Percentiles rank a stretch among this genome's conserved stretches.
These are phyloP conservation scores for Diaporthe vaccinii DNA, from an alignment of 2,329 filamentous ascomycete genomes.

Conservation along the genomic window DNA sequence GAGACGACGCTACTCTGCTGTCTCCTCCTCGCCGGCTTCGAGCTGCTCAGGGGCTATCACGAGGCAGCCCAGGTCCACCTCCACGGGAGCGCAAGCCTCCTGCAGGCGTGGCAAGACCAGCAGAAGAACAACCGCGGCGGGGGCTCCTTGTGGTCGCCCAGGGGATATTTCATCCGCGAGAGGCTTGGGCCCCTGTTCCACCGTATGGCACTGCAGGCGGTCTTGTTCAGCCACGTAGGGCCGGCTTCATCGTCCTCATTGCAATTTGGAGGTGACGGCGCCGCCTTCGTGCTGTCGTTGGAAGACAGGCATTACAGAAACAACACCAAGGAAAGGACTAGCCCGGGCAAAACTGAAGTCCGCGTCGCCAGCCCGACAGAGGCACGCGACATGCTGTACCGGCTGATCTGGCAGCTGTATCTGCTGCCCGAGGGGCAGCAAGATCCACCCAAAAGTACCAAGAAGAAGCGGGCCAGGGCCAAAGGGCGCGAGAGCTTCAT, in stretches of 20 bases:
- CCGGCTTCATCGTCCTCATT: neutral
- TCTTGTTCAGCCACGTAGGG: neutral
- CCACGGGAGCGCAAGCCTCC: neutral
- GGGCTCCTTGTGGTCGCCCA: neutral
- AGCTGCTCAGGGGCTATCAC: neutral
- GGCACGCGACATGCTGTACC: neutral
- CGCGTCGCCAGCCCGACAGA: neutral
- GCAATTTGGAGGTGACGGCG: neutral
- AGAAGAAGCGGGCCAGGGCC: neutral
- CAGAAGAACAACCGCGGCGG: neutral
- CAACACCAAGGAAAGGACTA: neutral
- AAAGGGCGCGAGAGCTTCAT: neutral
- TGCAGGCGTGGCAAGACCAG: neutral
- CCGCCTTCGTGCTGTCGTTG: neutral
- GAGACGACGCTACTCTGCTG: neutral
- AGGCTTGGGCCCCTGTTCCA: neutral
- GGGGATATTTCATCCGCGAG: neutral
- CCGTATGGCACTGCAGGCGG: neutral
- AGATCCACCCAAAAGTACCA: neutral
- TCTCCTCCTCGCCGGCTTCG: neutral
- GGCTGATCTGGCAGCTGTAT: neutral
- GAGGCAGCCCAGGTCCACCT: neutral
- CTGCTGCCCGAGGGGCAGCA: neutral
- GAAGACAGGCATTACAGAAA: too few relatives aligned
- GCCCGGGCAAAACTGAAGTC: rapidly evolving